Base-by-base conservation (phyloP, 163 green algal species). In the Chlorella variabilis region DNA sequence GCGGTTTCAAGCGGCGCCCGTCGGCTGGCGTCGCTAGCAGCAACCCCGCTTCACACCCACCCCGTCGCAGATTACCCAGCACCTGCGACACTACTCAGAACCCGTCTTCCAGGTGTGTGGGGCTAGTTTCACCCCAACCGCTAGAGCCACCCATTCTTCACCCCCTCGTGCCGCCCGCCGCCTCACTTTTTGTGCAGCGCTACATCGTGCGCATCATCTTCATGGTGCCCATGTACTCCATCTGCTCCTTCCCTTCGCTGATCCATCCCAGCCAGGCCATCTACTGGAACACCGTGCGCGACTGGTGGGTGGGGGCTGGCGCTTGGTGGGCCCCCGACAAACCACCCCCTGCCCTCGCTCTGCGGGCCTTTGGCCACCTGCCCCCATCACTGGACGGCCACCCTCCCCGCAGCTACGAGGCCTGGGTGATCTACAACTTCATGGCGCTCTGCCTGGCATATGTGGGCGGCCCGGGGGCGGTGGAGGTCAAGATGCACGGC, bases 351-450 rank as follows among this genome's bases (percentile, higher is more conserved):
- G 21, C 36, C 5, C 23, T 29, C 63, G 31, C n/a, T n/a, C n/a
- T n/a, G n/a, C n/a, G n/a, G n/a, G n/a, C n/a, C n/a, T n/a, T n/a
- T n/a, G n/a, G n/a, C 21, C 45, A 54, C 45, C 45, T 54, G 45
- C 45, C 45, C 15, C 45, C 45, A 54, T n/a, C n/a, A n/a, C n/a
- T n/a, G n/a, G n/a, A n/a, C n/a, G n/a, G n/a, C n/a, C 11, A 54
- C 45, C 45, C 59, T 68, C 45, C 15, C 11, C 82, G 79, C 89
- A 97, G 93, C 86, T 99, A 98, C 80, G 96, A 99, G 80, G 94
- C 97, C 5, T 99, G 91, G 90, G 93, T 99, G n/a, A 97, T 99
- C 75, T 99, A 99, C 91, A 98, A 97, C 82, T 99, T 99, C 89
- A 91, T 98, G 71, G 91, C 89, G 0, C 86, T 99, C 31, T 97